Conservation (phyloP, 176 grass and related monocot species). For the Canna indica region DNA sequence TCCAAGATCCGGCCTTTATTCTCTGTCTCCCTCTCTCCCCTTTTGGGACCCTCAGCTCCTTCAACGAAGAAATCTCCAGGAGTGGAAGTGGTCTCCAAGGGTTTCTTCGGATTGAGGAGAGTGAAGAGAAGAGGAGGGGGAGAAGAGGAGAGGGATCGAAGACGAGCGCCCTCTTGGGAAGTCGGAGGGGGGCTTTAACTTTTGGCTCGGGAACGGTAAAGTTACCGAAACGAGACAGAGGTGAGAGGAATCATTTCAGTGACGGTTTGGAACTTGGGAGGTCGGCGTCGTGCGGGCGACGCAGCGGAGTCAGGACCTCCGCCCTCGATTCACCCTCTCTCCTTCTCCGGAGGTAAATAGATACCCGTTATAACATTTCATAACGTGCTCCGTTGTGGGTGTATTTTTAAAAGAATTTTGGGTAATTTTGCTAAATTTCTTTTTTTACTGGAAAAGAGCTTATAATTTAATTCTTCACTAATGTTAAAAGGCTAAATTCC, state of each 20-base stretch:
- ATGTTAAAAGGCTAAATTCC: too few species aligned
- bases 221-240: not conserved
- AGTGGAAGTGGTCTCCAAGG: too few species aligned
- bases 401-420: not conserved
- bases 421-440: too few species aligned
- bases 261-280: not conserved
- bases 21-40: not conserved
- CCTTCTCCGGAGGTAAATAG: not conserved
- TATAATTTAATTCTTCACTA: too few species aligned
- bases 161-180: too few species aligned
- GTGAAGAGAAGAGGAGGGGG: not conserved
- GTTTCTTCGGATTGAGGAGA: not conserved
- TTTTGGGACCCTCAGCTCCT: not conserved
- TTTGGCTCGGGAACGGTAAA: not conserved
- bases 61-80: not conserved
- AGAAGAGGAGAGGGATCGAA: not conserved
- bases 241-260: not conserved
- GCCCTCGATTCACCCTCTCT: not conserved
- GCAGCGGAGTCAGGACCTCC: constrained; percentile 2
- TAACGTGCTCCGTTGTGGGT: not conserved
- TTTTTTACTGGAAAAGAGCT: too few species aligned
- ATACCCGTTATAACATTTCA: too few species aligned
- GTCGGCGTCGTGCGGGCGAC: constrained; percentile 3
- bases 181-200: not conserved
- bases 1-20: not conserved